phyloP scores from a whole-genome alignment of 306 rosid species.

The Vigna angularis region DNA sequence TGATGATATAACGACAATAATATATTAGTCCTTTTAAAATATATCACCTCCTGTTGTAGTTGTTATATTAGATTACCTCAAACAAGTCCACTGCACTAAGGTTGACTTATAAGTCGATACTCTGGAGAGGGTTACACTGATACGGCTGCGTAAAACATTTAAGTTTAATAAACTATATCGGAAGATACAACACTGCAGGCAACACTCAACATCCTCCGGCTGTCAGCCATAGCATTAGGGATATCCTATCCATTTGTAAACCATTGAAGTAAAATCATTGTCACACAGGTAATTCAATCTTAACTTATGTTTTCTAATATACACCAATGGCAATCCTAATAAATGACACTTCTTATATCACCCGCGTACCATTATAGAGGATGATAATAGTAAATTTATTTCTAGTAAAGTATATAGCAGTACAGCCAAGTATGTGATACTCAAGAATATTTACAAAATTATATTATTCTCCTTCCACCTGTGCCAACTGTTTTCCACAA shows the following conservation, averaged over 20 bases:
- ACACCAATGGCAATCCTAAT: slow-evolving; percentile 13
- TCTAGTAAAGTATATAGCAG: slow-evolving; percentile 34
- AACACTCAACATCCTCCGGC: slow-evolving; percentile 3
- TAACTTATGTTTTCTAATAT: neutral
- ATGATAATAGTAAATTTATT: slow-evolving; percentile 2
- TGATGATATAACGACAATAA: neutral
- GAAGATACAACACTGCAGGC: slow-evolving; percentile 4
- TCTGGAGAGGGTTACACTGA: neutral
- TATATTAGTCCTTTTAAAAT: neutral
- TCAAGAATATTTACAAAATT: slow-evolving; percentile 4
- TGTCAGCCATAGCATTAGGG: slow-evolving; percentile 21
- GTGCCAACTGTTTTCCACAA: slow-evolving; percentile 14
- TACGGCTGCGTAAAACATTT: slow-evolving; percentile 12
- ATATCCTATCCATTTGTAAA: slow-evolving; percentile 7
- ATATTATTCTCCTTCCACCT: slow-evolving; percentile 28
- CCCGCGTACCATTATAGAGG: slow-evolving; percentile 10
- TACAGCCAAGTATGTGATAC: neutral
- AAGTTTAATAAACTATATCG: neutral
- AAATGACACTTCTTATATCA: neutral
- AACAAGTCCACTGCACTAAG: slow-evolving; percentile 21
- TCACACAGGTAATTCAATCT: slow-evolving; percentile 21
- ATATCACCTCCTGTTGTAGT: neutral
- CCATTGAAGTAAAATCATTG: slow-evolving; percentile 34
- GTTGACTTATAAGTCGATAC: slow-evolving; percentile 19
- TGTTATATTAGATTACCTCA: neutral